Evolutionary conservation across 1,284 basidiomycete genomes (phyloP).

Genomic region (Pseudozyma thailandica): DNA sequence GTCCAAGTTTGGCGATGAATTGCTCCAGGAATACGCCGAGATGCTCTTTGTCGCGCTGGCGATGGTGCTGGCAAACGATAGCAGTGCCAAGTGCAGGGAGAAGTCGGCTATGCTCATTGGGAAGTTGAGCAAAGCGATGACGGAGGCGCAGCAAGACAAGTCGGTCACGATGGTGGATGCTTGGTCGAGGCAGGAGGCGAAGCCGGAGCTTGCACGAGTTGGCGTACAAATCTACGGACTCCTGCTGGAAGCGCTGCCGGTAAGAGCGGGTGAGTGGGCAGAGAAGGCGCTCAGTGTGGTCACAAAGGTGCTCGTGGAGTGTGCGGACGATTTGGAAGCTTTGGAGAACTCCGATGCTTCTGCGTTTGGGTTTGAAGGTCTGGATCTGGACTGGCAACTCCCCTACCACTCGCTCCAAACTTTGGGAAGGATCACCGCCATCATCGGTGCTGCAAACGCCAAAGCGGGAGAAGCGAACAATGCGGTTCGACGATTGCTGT

Average conservation of each 20-base stretch:
- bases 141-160: constrained; percentile 74
- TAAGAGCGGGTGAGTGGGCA: constrained; percentile 25
- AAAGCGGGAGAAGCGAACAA: constrained; percentile 34
- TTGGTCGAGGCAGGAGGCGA: constrained; percentile 77
- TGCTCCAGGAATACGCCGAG: constrained; percentile 85
- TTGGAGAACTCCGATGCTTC: constrained; percentile 33
- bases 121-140: constrained; percentile 77
- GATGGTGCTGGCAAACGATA: constrained; percentile 92
- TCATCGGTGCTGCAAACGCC: constrained; percentile 6
- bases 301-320: constrained; percentile 34
- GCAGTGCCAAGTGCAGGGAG: constrained; percentile 85
- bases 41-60: constrained; percentile 91
- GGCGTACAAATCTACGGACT: constrained; percentile 74
- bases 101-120: constrained; percentile 87
- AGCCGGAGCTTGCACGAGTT: constrained; percentile 76
- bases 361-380: constrained; percentile 70
- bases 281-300: constrained; percentile 31
- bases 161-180: constrained; percentile 80
- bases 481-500: constrained; percentile 77
- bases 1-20: constrained; percentile 81
- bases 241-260: constrained; percentile 71
- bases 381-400: constrained; percentile 78
- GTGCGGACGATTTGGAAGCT: constrained; percentile 50
- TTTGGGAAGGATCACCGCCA: constrained; percentile 19
- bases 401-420: constrained; percentile 77